These are phyloP conservation scores for Cercospora berteroae DNA, from an alignment of 2,329 filamentous ascomycete genomes.

Conservation along the genomic window DNA sequence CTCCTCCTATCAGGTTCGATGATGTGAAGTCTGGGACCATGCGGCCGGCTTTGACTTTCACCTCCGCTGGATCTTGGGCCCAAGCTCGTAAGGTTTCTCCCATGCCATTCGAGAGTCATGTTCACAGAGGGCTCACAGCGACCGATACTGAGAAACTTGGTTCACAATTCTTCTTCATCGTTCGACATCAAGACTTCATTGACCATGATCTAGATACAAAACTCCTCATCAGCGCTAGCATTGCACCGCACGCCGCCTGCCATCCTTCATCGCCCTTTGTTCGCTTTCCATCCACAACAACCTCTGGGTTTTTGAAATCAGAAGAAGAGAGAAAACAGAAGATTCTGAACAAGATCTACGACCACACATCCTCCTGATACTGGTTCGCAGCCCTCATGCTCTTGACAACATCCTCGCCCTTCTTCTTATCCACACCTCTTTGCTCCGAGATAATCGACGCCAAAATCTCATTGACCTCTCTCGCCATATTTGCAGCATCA, in stretches of 20 bases:
- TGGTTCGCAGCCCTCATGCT: conserved; percentile 91
- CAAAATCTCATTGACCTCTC: conserved; percentile 64
- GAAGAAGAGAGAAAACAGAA: not conserved
- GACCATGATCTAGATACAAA: not conserved
- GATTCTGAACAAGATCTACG: conserved; percentile 41
- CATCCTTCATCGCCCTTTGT: not conserved
- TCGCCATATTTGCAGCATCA: conserved; percentile 80
- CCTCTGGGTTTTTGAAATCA: not conserved
- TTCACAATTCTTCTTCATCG: not conserved
- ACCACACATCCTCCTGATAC: conserved; percentile 84
- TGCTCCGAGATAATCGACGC: conserved; percentile 82
- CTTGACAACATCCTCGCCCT: conserved; percentile 96
- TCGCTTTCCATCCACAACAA: not conserved
- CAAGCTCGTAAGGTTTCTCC: conserved; percentile 19
- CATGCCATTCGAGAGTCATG: not conserved
- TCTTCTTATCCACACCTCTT: conserved; percentile 75
- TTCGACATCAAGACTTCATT: not conserved
- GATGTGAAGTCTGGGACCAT: not conserved
- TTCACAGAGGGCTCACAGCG: not conserved
- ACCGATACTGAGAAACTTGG: too few species aligned
- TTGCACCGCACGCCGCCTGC: not conserved
- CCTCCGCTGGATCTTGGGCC: not conserved
- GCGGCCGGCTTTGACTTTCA: not conserved
- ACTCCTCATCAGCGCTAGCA: not conserved
- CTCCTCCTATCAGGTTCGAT: not conserved